Evolutionary conservation across 2,329 filamentous ascomycete species (phyloP).

Genomic region (Fusarium avenaceum): DNA sequence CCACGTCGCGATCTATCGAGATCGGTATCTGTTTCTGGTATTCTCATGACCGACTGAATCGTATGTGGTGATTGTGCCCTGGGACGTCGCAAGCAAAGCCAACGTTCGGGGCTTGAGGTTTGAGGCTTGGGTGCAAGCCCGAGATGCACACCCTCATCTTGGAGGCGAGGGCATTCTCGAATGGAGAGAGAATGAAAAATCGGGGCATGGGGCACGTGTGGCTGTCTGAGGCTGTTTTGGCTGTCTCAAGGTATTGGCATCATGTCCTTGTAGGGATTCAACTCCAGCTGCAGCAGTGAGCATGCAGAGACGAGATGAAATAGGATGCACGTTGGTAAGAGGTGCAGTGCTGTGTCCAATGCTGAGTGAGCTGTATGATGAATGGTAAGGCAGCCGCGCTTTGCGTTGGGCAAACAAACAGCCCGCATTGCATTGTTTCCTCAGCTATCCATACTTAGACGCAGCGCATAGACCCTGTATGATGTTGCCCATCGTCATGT

Average conservation of each 20-base stretch:
- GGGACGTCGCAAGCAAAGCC: slow-evolving; percentile 15
- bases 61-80: slow-evolving; percentile 15
- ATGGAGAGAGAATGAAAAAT: slow-evolving; percentile 13
- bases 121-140: not conserved
- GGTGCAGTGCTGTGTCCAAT: slow-evolving; percentile 1
- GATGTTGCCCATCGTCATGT: not conserved
- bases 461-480: slow-evolving; percentile 20
- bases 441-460: not conserved
- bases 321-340: slow-evolving; percentile 16
- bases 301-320: not conserved
- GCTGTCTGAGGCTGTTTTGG: slow-evolving; percentile 12
- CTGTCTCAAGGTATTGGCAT: slow-evolving; percentile 3
- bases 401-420: slow-evolving; percentile 19
- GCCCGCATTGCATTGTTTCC: not conserved
- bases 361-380: not conserved
- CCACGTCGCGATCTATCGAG: slow-evolving; percentile 34
- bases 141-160: slow-evolving; percentile 7
- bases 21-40: slow-evolving; percentile 27
- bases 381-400: slow-evolving; percentile 34
- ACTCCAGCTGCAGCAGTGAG: not conserved
- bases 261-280: slow-evolving; percentile 7
- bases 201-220: slow-evolving; percentile 29
- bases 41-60: slow-evolving; percentile 18
- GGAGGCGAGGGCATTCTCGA: slow-evolving; percentile 17
- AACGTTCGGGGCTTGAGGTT: not conserved